Base-by-base conservation (phyloP, 73 alveolate genomes). In the Effrenium voratum region DNA sequence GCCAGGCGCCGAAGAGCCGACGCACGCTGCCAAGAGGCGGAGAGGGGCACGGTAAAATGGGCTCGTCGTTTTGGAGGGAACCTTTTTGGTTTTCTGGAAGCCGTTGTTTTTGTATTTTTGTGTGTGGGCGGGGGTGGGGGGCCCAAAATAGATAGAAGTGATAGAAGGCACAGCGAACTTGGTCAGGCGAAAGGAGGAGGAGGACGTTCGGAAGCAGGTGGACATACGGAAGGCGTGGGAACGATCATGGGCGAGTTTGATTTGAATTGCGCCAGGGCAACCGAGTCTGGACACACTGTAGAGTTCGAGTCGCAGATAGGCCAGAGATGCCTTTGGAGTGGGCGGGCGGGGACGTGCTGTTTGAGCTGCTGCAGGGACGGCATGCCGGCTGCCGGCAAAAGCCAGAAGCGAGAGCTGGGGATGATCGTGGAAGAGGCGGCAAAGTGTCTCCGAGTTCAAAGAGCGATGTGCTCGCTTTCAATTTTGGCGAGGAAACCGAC, bases 371-470 rank as follows among this genome's bases (percentile, higher is more conserved):
- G 93, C 81, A 22, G 55, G 59, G 30, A 86, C 24, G 82, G 66
- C 22, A 36, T 0, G 32, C 85, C 24, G 46, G 3, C 1, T 1
- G 46, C 70, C 41, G 0, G 41, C 73, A 87, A 45, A 30, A 87
- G 95, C 49, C 28, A 41, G 68, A 90, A 90, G 76, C 87, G 75
- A 2, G 97, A 90, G 75, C 87, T 90, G 43, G 97, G 97, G 59
- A 44, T 90, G 97, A 90, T 90, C 87, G 77, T 70, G 43, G 75
- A 46, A 22, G 97, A 90, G 97, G 97, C 82, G 28, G 38, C 3
- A 16, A 5, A 45, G 44, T 16, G 30, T 72, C 63, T 52, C 19
- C 19, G 63, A 52, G 63, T 52, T 52, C 19, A 19, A 19, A 19
- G 19, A 52, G 26, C 8, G 26, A 8, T 52, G 26, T 8, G 8